These are phyloP conservation scores for Picea abies DNA, from an alignment of 83 land plant species.

Conservation along the genomic window DNA sequence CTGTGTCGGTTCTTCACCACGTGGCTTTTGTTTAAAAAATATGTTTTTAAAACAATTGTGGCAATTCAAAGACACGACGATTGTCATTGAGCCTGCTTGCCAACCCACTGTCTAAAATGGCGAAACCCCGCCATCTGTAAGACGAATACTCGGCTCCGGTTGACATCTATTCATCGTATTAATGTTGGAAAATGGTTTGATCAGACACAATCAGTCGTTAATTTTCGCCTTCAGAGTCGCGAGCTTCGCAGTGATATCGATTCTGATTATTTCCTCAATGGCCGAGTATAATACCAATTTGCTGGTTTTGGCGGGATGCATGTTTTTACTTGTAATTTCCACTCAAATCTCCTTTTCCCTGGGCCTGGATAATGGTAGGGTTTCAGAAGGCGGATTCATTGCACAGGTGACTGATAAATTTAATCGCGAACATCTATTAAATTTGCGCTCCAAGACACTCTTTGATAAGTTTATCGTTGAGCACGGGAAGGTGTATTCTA, in stretches of 20 bases:
- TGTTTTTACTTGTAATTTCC: background rate
- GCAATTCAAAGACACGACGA: no score
- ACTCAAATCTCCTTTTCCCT: background rate
- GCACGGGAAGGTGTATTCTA: constrained; percentile 64
- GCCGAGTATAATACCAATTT: background rate
- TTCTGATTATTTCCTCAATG: background rate
- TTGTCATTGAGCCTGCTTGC: no score
- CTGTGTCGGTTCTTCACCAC: no score
- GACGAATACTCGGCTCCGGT: background rate
- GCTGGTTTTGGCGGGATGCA: constrained; percentile 3
- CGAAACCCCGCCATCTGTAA: background rate
- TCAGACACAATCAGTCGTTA: background rate
- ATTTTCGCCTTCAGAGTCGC: background rate
- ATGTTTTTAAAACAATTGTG: no score
- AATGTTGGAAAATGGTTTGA: background rate
- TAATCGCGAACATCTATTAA: background rate
- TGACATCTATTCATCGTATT: background rate
- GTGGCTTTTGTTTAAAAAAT: no score
- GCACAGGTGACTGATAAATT: constrained; percentile 2
- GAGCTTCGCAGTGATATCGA: background rate
- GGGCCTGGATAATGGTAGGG: background rate
- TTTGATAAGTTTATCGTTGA: constrained; percentile 53
- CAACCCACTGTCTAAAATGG: no score
- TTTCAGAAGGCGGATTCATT: background rate
- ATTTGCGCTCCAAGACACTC: constrained; percentile 24